Evolutionary conservation across 805 yeast genomes (phyloP).

Genomic region (Lipomyces oligophaga): DNA sequence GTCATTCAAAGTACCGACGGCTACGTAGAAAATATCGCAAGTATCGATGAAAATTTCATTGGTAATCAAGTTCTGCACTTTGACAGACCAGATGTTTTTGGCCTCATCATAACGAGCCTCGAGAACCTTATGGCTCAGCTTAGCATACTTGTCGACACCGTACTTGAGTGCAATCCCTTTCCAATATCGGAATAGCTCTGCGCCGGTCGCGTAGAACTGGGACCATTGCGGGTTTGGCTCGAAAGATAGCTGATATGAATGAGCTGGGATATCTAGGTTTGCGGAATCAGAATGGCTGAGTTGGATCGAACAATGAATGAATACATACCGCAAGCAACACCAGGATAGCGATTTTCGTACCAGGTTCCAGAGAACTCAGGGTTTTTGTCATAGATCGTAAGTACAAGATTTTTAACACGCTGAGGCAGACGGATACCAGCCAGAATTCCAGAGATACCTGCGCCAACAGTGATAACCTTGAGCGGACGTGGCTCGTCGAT

Average conservation of each 20-base stretch:
- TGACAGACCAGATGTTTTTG: slow-evolving; percentile 23
- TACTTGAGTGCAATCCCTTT: slow-evolving; percentile 31
- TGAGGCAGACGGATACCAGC: slow-evolving; percentile 30
- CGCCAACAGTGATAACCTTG: slow-evolving; percentile 33
- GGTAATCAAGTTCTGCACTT: slow-evolving; percentile 12
- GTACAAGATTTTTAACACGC: slow-evolving; percentile 30
- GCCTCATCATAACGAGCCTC: slow-evolving; percentile 28
- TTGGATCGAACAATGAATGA: slow-evolving; percentile 23
- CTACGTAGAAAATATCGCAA: slow-evolving; percentile 8
- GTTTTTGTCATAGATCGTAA: slow-evolving; percentile 34
- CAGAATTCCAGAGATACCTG: slow-evolving; percentile 34
- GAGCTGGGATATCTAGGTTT: slow-evolving; percentile 30
- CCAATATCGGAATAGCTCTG: slow-evolving; percentile 32
- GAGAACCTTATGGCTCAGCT: slow-evolving; percentile 25
- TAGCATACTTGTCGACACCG: slow-evolving; percentile 28
- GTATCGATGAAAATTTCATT: slow-evolving; percentile 6
- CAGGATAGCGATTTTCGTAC: slow-evolving; percentile 33
- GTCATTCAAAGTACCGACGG: slow-evolving; percentile 29
- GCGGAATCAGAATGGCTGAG: too few relatives aligned
- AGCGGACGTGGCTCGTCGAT: slow-evolving; percentile 23
- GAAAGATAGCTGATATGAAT: slow-evolving; percentile 33
- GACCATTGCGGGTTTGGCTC: slow-evolving; percentile 35
- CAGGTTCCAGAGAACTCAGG: slow-evolving; percentile 35
- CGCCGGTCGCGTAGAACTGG: slow-evolving; percentile 30
- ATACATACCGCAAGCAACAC: slow-evolving; percentile 34